Evolutionary conservation across 2,329 filamentous ascomycete genomes (phyloP).

Genomic region (Colletotrichum theobromicola): DNA sequence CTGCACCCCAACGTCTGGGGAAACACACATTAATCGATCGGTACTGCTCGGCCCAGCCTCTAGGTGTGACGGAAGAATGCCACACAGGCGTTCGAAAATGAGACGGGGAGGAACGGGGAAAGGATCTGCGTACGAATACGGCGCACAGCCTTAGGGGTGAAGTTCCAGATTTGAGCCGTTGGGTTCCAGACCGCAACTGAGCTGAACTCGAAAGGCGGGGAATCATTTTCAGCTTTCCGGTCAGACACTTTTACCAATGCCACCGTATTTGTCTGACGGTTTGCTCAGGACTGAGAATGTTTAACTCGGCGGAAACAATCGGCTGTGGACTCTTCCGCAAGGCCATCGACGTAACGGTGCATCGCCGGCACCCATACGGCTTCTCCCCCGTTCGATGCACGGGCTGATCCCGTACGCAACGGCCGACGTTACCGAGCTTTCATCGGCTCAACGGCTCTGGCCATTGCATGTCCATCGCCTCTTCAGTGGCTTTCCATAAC

Average conservation of each 20-base stretch:
- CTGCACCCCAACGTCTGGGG: neutral
- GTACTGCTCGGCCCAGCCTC: neutral
- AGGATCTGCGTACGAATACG: neutral
- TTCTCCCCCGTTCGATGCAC: neutral
- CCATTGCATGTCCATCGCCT: neutral
- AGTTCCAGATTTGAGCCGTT: neutral
- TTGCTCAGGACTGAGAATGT: neutral
- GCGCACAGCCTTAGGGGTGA: slow-evolving; percentile 10
- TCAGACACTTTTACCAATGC: neutral
- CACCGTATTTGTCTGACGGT: neutral
- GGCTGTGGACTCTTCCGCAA: neutral
- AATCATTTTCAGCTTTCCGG: slow-evolving; percentile 2
- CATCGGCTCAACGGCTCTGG: neutral
- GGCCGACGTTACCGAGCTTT: neutral
- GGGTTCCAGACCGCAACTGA: neutral
- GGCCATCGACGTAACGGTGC: neutral
- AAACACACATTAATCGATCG: neutral
- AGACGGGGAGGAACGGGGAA: neutral
- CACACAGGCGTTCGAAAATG: neutral
- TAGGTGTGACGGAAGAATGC: neutral
- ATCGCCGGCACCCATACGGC: neutral
- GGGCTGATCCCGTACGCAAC: neutral
- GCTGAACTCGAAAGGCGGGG: slow-evolving; percentile 7
- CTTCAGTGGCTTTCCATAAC: neutral
- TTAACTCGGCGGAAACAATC: neutral